These are phyloP conservation scores for Pleurotus sapidus DNA, from an alignment of 768 basidiomycete species.

Conservation along the genomic window DNA sequence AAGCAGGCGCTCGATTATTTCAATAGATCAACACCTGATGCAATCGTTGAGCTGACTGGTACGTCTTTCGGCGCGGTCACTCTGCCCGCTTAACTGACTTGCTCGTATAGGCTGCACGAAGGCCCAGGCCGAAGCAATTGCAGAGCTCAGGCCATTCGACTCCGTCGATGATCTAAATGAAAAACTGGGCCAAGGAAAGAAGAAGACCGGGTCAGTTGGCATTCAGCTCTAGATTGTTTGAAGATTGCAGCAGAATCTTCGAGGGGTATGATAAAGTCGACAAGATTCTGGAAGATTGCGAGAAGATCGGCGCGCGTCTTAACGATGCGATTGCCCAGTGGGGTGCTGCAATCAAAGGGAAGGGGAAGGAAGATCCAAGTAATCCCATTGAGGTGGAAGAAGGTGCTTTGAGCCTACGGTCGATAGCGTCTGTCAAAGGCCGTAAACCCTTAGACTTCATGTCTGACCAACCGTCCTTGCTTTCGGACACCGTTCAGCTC, in stretches of 20 bases:
- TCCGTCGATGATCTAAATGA: conserved; percentile 69
- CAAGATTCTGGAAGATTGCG: conserved; percentile 83
- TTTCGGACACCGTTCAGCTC: conserved; percentile 67
- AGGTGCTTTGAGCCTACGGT: conserved; percentile 57
- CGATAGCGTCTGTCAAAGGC: conserved; percentile 38
- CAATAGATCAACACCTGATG: conserved; percentile 59
- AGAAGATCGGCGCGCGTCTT: conserved; percentile 76
- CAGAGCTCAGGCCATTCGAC: conserved; percentile 77
- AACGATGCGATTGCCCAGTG: conserved; percentile 77
- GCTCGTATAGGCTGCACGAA: conserved; percentile 62
- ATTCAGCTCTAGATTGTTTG: conserved; percentile 91
- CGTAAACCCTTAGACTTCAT: conserved; percentile 63
- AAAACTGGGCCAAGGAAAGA: conserved; percentile 84
- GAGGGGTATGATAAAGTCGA: conserved; percentile 87
- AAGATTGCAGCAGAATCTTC: conserved; percentile 85
- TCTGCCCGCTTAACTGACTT: conserved; percentile 3
- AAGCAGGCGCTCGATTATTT: conserved; percentile 63
- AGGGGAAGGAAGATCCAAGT: conserved; percentile 31
- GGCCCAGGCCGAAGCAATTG: conserved; percentile 79
- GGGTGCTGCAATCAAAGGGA: conserved; percentile 40
- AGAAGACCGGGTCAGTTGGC: conserved; percentile 77
- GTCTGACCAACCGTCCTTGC: conserved; percentile 64
- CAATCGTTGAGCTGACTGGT: conserved; percentile 77
- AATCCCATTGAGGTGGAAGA: conserved; percentile 41
- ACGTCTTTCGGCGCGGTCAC: conserved; percentile 16